Base-by-base conservation (phyloP, 768 basidiomycete genomes). In the Boletus sensibilis region DNA sequence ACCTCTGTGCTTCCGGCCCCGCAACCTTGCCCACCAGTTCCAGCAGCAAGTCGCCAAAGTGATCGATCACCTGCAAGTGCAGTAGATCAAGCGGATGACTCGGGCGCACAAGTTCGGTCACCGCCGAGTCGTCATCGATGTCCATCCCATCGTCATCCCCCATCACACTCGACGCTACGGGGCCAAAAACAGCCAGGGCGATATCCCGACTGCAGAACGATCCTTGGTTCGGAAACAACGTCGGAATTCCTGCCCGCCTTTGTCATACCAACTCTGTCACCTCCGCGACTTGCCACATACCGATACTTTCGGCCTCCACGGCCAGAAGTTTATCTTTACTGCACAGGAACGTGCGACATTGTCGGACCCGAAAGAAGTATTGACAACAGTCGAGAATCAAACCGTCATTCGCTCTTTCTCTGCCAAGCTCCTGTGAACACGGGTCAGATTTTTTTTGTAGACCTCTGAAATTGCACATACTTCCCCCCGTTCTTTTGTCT, bases 331-430 rank as follows among this genome's bases (percentile, higher is more conserved):
- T 85, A 70, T 93, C 91, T 45, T 77, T 82, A 53, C 83, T 89
- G 67, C 86, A 84, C 42, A 91, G 61, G 50, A 80, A 73, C n/a
- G 85, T 86, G 57, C 70, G 75, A n/a, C 75, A 73, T 43, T 64
- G 71, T 25, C 72, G 75, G 38, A 61, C 70, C 52, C 63, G 68
- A 45, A 57, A 51, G 59, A 86, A 90, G 68, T 84, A 87, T 61
- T 78, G 73, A 64, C 85, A 88, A 62, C 90, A 93, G 67, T 92
- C 92, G 50, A 88, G 71, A 62, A 94, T 90, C 38, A 87, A 71
- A 50, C 77, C 76, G 63, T 94, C 91, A 63, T 90, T 91, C 56
- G 63, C 69, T 65, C 78, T 76, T 58, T 78, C 78, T 49, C 57
- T 60, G 27, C 65, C 62, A 20, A 67, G 44, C 25, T 64, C 64